Evolutionary conservation across 148 eudicot species (phyloP).

Genomic region (Arctostaphylos glauca): DNA sequence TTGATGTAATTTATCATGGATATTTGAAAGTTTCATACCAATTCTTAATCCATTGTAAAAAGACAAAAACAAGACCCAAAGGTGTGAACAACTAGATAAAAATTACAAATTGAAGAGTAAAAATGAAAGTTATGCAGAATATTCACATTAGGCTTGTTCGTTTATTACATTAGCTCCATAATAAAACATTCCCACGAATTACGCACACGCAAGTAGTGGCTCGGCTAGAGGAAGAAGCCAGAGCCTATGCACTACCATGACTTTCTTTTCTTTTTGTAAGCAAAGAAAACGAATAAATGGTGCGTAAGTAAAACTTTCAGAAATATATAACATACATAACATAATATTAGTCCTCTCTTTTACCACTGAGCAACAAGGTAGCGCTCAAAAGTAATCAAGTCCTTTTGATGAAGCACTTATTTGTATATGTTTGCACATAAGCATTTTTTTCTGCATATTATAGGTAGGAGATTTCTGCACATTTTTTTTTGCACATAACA

Average conservation of each 20-base stretch:
- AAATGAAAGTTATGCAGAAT: too few species aligned
- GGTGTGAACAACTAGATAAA: too few species aligned
- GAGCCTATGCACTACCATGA: too few species aligned
- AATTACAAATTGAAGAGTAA: too few species aligned
- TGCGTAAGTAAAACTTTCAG: not conserved
- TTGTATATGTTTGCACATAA: not conserved
- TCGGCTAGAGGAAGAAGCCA: too few species aligned
- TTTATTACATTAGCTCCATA: not conserved
- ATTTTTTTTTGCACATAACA: not conserved
- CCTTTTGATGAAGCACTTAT: not conserved
- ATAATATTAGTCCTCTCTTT: not conserved
- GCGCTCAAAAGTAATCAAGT: not conserved
- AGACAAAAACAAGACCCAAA: too few species aligned
- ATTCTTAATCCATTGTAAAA: too few species aligned
- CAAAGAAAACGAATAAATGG: not conserved
- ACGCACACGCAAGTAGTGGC: too few species aligned
- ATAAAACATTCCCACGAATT: too few species aligned
- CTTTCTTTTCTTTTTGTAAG: not conserved
- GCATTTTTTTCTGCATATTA: not conserved
- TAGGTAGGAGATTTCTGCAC: not conserved
- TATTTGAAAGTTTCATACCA: too few species aligned
- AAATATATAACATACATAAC: not conserved
- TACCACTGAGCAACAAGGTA: not conserved
- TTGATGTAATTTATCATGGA: too few species aligned
- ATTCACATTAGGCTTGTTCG: not conserved